Evolutionary conservation across 1,284 basidiomycete genomes (phyloP).

Genomic region (Microbotryomycetes sp.): DNA sequence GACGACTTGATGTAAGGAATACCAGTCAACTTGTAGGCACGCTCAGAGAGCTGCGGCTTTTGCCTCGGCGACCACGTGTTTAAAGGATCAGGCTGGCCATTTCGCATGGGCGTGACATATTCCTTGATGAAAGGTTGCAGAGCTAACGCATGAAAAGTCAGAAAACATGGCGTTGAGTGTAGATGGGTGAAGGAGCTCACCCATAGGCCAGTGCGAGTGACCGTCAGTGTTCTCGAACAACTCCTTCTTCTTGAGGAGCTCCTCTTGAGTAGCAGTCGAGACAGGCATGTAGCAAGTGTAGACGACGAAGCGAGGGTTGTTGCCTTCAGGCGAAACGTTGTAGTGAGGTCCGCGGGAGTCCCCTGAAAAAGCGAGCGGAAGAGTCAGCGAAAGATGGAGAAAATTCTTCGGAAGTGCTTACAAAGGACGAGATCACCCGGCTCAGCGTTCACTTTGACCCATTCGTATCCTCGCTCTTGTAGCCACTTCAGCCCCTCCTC

Average conservation of each 20-base stretch:
- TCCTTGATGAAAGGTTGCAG: constrained; percentile 2
- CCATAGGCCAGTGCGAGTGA: constrained; percentile 18
- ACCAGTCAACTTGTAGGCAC: constrained; percentile 12
- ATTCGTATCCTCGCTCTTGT: constrained; percentile 6
- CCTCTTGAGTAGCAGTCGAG: constrained; percentile 11
- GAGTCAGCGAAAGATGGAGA: too few relatives aligned
- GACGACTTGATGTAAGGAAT: constrained; percentile 11
- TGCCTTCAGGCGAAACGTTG: constrained; percentile 16
- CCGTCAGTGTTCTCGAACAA: constrained; percentile 14
- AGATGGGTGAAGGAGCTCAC: not conserved
- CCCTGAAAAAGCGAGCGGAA: too few relatives aligned
- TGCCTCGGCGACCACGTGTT: constrained; percentile 12
- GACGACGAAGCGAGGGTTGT: constrained; percentile 8
- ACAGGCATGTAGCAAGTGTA: constrained; percentile 18
- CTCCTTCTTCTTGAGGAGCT: constrained; percentile 19
- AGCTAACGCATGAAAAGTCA: too few relatives aligned
- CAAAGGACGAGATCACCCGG: constrained; percentile 14
- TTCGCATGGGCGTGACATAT: constrained; percentile 8
- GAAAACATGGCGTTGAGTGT: too few relatives aligned
- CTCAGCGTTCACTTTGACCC: constrained; percentile 12
- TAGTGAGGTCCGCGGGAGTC: constrained; percentile 18
- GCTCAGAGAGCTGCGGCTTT: constrained; percentile 13
- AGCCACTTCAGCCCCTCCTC: constrained; percentile 2
- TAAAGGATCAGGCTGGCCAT: constrained; percentile 10
- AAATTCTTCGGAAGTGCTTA: not conserved